These are phyloP conservation scores for Talaromyces sp. DNA, from an alignment of 2,329 filamentous ascomycete genomes.

Conservation along the genomic window DNA sequence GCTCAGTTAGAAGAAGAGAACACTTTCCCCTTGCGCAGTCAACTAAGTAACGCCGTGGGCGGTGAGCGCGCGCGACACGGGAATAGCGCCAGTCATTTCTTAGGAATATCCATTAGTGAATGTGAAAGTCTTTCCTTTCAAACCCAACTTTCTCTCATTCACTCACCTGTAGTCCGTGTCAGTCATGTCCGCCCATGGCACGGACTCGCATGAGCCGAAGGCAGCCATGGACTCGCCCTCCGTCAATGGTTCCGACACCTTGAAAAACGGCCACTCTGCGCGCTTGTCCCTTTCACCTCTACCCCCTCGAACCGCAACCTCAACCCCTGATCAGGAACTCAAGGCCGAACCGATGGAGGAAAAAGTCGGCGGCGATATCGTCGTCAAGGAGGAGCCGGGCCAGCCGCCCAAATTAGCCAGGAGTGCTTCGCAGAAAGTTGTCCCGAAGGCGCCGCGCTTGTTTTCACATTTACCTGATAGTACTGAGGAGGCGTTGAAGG, in stretches of 20 bases:
- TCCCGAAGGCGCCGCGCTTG: slow-evolving; percentile 64
- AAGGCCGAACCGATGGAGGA: slow-evolving; percentile 46
- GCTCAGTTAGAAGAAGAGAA: too few species aligned
- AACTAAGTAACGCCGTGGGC: slow-evolving; percentile 6
- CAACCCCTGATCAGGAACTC: not conserved
- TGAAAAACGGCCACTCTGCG: slow-evolving; percentile 24
- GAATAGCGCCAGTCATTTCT: slow-evolving; percentile 2
- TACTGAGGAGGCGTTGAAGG: slow-evolving; percentile 72
- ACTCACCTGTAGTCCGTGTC: slow-evolving; percentile 28
- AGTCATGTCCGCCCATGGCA: slow-evolving; percentile 47
- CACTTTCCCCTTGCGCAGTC: not conserved
- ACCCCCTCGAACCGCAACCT: slow-evolving; percentile 16
- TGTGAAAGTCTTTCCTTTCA: not conserved
- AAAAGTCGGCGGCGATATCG: slow-evolving; percentile 62
- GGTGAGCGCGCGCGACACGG: slow-evolving; percentile 20
- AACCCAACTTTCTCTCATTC: slow-evolving; percentile 5
- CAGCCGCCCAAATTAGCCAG: slow-evolving; percentile 73
- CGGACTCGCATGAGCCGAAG: slow-evolving; percentile 44
- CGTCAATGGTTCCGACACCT: slow-evolving; percentile 27
- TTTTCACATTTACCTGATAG: slow-evolving; percentile 77
- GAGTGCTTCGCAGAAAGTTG: slow-evolving; percentile 71
- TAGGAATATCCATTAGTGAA: slow-evolving; percentile 5
- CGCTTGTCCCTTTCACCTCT: slow-evolving; percentile 20
- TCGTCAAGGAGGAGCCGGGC: slow-evolving; percentile 64
- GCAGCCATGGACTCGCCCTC: slow-evolving; percentile 35